These are phyloP conservation scores for Diplocarpon mali DNA, from an alignment of 2,329 filamentous ascomycete genomes.

Conservation along the genomic window DNA sequence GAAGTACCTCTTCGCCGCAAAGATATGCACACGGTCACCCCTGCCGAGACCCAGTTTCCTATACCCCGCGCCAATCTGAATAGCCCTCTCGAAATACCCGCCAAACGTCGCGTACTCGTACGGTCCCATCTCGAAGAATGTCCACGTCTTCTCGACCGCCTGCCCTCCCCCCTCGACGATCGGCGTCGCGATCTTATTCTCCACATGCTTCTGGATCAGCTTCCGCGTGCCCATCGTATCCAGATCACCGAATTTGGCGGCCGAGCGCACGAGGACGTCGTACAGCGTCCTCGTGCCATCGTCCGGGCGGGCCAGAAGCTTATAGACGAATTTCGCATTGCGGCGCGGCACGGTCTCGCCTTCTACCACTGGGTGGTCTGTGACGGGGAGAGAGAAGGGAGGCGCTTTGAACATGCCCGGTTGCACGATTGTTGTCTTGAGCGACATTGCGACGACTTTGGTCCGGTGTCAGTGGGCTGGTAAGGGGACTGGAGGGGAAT, in stretches of 20 bases:
- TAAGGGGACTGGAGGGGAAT: no score
- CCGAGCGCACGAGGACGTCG: slow-evolving; percentile 60
- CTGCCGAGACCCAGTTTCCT: slow-evolving; percentile 58
- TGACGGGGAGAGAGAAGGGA: slow-evolving; percentile 49
- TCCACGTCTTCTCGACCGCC: slow-evolving; percentile 78
- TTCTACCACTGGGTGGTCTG: slow-evolving; percentile 43
- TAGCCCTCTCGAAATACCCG: slow-evolving; percentile 60
- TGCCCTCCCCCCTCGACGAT: slow-evolving; percentile 66
- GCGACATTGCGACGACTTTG: no score
- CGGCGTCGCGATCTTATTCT: slow-evolving; percentile 83
- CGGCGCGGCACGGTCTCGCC: slow-evolving; percentile 60
- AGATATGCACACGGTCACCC: slow-evolving; percentile 62
- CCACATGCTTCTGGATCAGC: slow-evolving; percentile 62
- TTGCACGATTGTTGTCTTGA: slow-evolving; percentile 12
- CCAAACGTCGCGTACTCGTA: slow-evolving; percentile 68
- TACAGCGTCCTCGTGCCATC: slow-evolving; percentile 40
- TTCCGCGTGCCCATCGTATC: slow-evolving; percentile 58
- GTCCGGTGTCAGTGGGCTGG: no score
- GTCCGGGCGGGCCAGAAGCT: slow-evolving; percentile 27
- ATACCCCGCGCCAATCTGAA: slow-evolving; percentile 58
- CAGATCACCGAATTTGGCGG: slow-evolving; percentile 49
- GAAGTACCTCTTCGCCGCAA: slow-evolving; percentile 52
- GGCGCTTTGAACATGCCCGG: slow-evolving; percentile 29
- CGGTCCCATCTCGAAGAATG: slow-evolving; percentile 68
- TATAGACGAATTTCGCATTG: slow-evolving; percentile 11